Evolutionary conservation across 306 rosid species (phyloP), one percentile per base, ranked within the genome.

Genomic region (Rosa lucieae): DNA sequence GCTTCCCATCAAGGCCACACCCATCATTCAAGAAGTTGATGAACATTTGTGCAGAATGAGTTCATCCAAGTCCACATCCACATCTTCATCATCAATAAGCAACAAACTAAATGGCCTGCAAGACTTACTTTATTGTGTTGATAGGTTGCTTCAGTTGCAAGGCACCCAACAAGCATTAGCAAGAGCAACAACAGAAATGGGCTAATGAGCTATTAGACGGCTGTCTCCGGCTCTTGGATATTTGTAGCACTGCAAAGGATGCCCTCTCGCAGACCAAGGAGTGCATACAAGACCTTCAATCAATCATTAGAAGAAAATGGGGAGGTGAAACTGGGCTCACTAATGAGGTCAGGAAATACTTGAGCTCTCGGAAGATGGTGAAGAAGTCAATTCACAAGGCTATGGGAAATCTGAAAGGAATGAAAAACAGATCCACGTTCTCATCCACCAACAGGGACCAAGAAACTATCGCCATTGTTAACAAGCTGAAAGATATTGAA

Each of bases 1-100:
- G 87, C 81, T 80, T 83, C 46, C 91, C 91, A 1, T 77, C 84
- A 2, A 85, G 82, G 71, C 76, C 86, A 26, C 87, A 88, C 77
- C 89, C 13, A 48, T 81, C 47, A 23, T 88, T 73, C 52, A 56
- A 20, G 77, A 80, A 48, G 67, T 81, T 43, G 73, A 88, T 9
- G 84, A 83, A 72, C 83, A 85, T 21, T 76, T 88, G 77, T 59
- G 82, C 61, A 72, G 70, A 67, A 49, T 88, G 47, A 49, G 83
- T 15, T 55, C 80, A 32, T 78, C 71, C 0, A 79, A 78, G 10
- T 44, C 71, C 3, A 32, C 85, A 10, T 39, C 83, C 17, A 47
- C 75, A 29, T 81, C 83, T 8, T 39, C 88, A 8, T 67, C 79
- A 13, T 69, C 72, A 15, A 72, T 80, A 40, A 55, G 71, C 67